Conservation (phyloP, 495 filamentous ascomycete genomes). For the Hypoxylon perforatum region DNA sequence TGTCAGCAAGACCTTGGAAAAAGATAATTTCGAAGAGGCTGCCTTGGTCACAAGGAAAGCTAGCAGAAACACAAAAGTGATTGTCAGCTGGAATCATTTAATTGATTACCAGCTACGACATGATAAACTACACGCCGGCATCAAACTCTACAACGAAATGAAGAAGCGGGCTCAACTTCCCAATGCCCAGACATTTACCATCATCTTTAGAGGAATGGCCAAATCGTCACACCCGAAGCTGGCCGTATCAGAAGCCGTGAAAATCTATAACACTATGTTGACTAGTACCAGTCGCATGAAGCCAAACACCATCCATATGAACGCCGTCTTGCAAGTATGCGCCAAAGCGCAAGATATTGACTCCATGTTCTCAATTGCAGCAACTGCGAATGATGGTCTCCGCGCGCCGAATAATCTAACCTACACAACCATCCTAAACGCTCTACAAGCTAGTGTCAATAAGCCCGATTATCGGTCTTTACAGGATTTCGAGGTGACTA, state of each 20-base stretch:
- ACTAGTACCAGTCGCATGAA: slow-evolving; percentile 64
- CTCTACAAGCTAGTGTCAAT: slow-evolving; percentile 57
- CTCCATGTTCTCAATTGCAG: slow-evolving; percentile 75
- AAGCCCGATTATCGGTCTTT: slow-evolving; percentile 15
- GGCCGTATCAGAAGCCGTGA: slow-evolving; percentile 69
- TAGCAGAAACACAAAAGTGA: slow-evolving; percentile 67
- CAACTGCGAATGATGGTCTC: slow-evolving; percentile 69
- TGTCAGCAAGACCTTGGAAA: slow-evolving; percentile 64
- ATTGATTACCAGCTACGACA: slow-evolving; percentile 75
- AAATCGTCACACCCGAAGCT: slow-evolving; percentile 60
- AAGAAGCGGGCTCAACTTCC: slow-evolving; percentile 86
- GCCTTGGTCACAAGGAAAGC: slow-evolving; percentile 72
- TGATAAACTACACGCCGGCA: slow-evolving; percentile 66
- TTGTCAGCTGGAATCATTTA: slow-evolving; percentile 88
- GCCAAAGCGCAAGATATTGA: slow-evolving; percentile 75
- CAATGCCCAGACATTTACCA: slow-evolving; percentile 80
- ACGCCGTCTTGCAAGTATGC: slow-evolving; percentile 86
- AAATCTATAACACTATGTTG: slow-evolving; percentile 78
- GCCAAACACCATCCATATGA: slow-evolving; percentile 81
- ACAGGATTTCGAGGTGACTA: slow-evolving; percentile 41
- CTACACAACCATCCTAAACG: slow-evolving; percentile 83
- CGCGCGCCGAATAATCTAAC: slow-evolving; percentile 74
- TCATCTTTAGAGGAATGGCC: slow-evolving; percentile 80
- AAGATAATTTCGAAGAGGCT: slow-evolving; percentile 70
- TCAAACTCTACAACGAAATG: slow-evolving; percentile 95